These are phyloP conservation scores for Fulvia fulva DNA, from an alignment of 2,329 filamentous ascomycete genomes.

Conservation along the genomic window DNA sequence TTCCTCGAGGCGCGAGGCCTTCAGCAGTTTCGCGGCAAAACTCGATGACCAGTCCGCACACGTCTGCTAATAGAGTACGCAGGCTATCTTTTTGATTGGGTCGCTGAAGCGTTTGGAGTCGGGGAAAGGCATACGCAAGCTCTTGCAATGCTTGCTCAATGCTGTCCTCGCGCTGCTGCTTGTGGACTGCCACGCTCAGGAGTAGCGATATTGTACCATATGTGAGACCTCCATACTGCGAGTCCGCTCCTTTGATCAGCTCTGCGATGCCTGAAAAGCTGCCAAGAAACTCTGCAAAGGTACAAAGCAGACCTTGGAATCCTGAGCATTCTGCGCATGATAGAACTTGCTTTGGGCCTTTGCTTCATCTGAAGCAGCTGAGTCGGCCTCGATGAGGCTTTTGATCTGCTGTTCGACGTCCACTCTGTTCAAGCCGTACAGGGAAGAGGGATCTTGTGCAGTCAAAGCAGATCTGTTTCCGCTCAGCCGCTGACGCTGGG, in stretches of 20 bases:
- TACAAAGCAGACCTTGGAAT: constrained; percentile 1
- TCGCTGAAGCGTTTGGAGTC: constrained; percentile 2
- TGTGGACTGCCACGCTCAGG: constrained; percentile 3
- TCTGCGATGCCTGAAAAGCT: constrained; percentile 11
- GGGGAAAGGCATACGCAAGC: constrained; percentile 7
- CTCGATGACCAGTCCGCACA: constrained; percentile 2
- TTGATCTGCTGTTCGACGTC: too few relatives aligned
- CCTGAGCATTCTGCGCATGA: not conserved
- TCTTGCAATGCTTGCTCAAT: constrained; percentile 7
- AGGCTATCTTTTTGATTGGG: not conserved
- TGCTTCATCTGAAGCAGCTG: too few relatives aligned
- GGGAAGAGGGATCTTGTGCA: too few relatives aligned
- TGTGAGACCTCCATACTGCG: constrained; percentile 10
- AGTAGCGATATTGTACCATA: constrained; percentile 11
- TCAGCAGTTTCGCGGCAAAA: constrained; percentile 8
- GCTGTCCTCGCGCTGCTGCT: constrained; percentile 2
- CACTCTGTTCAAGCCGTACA: too few relatives aligned
- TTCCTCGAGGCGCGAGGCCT: constrained; percentile 3
- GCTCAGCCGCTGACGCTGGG: too few relatives aligned
- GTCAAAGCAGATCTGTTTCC: too few relatives aligned
- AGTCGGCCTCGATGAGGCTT: too few relatives aligned
- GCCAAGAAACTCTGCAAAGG: constrained; percentile 11
- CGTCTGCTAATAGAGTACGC: constrained; percentile 1
- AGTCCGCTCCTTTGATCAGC: constrained; percentile 7
- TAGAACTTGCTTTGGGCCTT: not conserved